These are phyloP conservation scores for Thielaviopsis musarum DNA, from an alignment of 2,329 filamentous ascomycete species.

Conservation along the genomic window DNA sequence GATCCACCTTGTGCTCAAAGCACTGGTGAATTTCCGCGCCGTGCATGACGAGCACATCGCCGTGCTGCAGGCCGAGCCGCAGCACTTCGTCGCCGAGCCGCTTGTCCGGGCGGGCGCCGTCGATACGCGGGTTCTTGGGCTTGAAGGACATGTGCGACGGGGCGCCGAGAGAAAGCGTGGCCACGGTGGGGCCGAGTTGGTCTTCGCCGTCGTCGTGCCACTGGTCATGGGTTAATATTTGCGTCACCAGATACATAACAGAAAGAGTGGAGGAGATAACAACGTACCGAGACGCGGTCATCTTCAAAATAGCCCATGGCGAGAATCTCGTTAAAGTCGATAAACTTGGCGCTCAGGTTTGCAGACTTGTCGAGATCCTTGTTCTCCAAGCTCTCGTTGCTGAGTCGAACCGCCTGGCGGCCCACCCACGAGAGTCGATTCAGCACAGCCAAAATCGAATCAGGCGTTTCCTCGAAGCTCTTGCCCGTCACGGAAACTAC, in stretches of 20 bases:
- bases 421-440: conserved; percentile 40
- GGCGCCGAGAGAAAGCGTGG: conserved; percentile 42
- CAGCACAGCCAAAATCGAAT: conserved; percentile 31
- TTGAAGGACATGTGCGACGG: conserved; percentile 41
- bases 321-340: conserved; percentile 45
- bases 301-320: conserved; percentile 45
- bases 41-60: conserved; percentile 49
- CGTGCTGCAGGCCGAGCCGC: conserved; percentile 34
- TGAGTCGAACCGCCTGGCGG: conserved; percentile 21
- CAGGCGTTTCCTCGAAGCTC: conserved; percentile 32
- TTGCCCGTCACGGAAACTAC: conserved; percentile 35
- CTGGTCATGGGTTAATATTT: conserved; percentile 16
- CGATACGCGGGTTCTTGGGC: conserved; percentile 28
- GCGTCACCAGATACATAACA: too few relatives aligned
- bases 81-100: conserved; percentile 17
- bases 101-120: conserved; percentile 15
- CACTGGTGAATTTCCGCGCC: conserved; percentile 39
- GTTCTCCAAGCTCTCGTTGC: conserved; percentile 9
- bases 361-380: neutral
- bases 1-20: conserved; percentile 41
- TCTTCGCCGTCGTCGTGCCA: conserved; percentile 52
- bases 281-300: conserved; percentile 36
- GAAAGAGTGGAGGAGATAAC: too few relatives aligned
- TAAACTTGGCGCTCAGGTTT: neutral
- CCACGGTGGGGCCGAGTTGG: conserved; percentile 44